Base-by-base conservation (phyloP, 148 eudicot species). In the Chenopodium quinoa region DNA sequence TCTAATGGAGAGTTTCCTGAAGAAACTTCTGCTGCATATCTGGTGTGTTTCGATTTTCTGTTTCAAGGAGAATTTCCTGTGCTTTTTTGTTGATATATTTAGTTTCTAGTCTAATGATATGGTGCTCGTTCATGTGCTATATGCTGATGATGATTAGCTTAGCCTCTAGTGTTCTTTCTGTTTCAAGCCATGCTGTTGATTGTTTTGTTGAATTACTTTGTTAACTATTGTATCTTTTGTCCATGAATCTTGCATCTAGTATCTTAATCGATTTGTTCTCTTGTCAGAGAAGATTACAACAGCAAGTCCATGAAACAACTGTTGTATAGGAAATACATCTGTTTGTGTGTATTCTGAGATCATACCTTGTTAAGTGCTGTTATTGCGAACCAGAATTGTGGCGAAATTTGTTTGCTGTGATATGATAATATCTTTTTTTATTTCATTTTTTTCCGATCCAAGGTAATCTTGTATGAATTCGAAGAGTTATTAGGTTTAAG, bases 1-100 rank as follows among this genome's bases (percentile, higher is more conserved):
- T 89, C 99, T 65, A 96, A 96, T 88, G 99, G 99, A 74, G 99
- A 96, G 85, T 50, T 91, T 78, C 99, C 99, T 37, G 99, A 96
- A 87, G 99, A 93, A 89, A 91, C 97, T 77, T 88, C 91, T 80
- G 85, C 94, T 74, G 98, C 99, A 60, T 96, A 96, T 82, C 76
- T 87, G 92, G 99, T 96, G 87, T 95, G 29, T 79, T 16, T 50
- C 7, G 34, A 81, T 60, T 50, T 46, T 60, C 70, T 65, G 50
- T 60, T 27, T 63, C 14, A 12, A 58, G 29, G 25, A 58, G 44
- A 56, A 9, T 79, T 19, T 46, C 16, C 3, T 63, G 9, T 63
- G 44, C 2, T 62, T 10, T 32, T 70, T 10, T 62, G 34, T 19
- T 22, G 23, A 22, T 20, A 27, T 27, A 27, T 0, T 27, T 27